Evolutionary conservation across 2,329 filamentous ascomycete species (phyloP).

Genomic region (Grosmannia serpens): DNA sequence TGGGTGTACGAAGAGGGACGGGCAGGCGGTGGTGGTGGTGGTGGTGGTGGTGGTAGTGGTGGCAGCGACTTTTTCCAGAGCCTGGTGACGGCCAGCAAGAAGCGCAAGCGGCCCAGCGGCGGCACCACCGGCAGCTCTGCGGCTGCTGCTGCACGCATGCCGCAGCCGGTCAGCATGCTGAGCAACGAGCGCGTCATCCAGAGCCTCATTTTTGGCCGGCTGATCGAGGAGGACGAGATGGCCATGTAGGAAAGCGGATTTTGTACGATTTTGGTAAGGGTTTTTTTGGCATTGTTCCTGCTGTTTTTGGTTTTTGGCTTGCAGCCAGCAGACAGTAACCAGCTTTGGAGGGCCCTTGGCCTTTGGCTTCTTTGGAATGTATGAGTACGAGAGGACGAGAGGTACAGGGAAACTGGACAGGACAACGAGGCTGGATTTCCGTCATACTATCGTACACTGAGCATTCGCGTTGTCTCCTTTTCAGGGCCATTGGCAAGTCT

Average conservation of each 20-base stretch:
- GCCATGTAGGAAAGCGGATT: not conserved
- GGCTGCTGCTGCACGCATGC: constrained; percentile 21
- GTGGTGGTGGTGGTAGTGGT: constrained; percentile 26
- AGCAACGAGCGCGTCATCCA: constrained; percentile 84
- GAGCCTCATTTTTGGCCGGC: constrained; percentile 74
- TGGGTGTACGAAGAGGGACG: constrained; percentile 68
- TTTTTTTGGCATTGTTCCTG: not conserved
- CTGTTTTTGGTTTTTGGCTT: not conserved
- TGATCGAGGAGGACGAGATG: constrained; percentile 52
- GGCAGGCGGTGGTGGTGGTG: constrained; percentile 28
- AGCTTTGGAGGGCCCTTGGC: not conserved
- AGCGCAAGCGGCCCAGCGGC: constrained; percentile 31
- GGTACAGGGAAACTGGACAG: not conserved
- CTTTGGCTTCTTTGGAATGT: not conserved
- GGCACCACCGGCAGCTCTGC: constrained; percentile 14
- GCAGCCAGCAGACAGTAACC: too few relatives aligned
- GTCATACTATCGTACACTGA: not conserved
- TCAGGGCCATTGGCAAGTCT: too few relatives aligned
- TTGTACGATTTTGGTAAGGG: not conserved
- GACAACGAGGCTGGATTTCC: not conserved
- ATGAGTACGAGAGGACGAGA: not conserved
- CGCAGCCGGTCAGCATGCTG: constrained; percentile 52
- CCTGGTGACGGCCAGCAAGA: constrained; percentile 13
- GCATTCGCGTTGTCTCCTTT: not conserved
- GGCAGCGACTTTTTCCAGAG: constrained; percentile 12